Percentiles rank a stretch among this genome's conserved stretches.
Conservation (phyloP, 306 rosid genomes). For the Acmispon strigosus region DNA sequence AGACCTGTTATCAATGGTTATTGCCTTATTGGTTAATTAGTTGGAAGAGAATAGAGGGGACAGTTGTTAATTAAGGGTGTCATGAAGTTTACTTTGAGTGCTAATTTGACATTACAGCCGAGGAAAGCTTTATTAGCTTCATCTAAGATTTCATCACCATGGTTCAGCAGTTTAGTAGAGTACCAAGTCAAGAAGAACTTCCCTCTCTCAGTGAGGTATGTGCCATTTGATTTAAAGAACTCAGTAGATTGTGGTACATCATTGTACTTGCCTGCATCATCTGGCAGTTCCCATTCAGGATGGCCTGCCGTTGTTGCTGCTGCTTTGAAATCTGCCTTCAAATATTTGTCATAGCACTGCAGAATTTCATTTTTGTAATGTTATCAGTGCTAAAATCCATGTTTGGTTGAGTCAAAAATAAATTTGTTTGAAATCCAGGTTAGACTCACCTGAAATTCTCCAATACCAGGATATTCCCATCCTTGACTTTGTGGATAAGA, state of each 20-base stretch:
- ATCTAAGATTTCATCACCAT: constrained; percentile 71
- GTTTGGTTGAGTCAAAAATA: not conserved
- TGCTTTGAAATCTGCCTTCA: constrained; percentile 56
- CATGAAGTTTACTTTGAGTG: constrained; percentile 59
- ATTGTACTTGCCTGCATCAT: constrained; percentile 71
- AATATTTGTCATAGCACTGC: constrained; percentile 86
- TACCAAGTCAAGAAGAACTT: constrained; percentile 89
- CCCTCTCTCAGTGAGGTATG: constrained; percentile 66
- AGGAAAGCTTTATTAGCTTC: constrained; percentile 68
- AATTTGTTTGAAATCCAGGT: not conserved
- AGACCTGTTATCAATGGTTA: constrained; percentile 44
- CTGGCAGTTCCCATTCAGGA: constrained; percentile 77
- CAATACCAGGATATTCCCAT: constrained; percentile 81
- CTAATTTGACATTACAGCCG: constrained; percentile 55
- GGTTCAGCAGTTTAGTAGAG: constrained; percentile 61
- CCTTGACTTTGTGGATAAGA: constrained; percentile 83
- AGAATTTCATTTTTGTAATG: constrained; percentile 11
- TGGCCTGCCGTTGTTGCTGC: constrained; percentile 59
- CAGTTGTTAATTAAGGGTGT: not conserved
- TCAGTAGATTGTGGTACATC: constrained; percentile 58
- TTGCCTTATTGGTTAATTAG: not conserved
- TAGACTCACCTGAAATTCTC: constrained; percentile 81
- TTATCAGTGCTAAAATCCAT: not conserved
- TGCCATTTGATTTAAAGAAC: constrained; percentile 62
- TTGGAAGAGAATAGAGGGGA: not conserved